Conservation (phyloP, 805 yeast genomes). For the Yarrowia osloensis region DNA sequence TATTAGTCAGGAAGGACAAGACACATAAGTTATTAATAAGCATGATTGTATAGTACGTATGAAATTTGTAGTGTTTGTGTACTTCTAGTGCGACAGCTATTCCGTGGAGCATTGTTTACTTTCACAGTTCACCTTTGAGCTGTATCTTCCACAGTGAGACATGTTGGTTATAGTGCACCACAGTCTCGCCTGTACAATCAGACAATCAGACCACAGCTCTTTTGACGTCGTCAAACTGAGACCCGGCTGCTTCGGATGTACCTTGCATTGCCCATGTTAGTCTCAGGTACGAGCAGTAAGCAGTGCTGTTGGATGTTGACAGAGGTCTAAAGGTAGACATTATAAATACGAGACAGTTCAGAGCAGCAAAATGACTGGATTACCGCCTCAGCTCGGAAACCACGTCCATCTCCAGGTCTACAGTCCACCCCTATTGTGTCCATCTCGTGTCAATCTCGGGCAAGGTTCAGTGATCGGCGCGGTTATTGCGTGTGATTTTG, state of each 20-base stretch:
- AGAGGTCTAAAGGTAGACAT: too few relatives aligned
- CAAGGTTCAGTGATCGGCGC: slow-evolving; percentile 8
- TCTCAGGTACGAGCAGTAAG: slow-evolving; percentile 12
- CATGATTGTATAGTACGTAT: not conserved
- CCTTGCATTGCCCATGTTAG: slow-evolving; percentile 16
- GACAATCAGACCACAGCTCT: not conserved
- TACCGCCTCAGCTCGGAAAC: too few relatives aligned
- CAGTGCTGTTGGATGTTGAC: too few relatives aligned
- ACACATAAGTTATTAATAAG: slow-evolving; percentile 14
- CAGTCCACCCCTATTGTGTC: not conserved
- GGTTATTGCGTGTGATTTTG: slow-evolving; percentile 8
- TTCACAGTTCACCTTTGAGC: too few relatives aligned
- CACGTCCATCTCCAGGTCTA: too few relatives aligned
- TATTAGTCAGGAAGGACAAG: not conserved
- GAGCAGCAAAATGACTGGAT: too few relatives aligned
- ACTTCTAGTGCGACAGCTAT: too few relatives aligned
- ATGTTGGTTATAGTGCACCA: too few relatives aligned
- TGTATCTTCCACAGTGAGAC: too few relatives aligned
- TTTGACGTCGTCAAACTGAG: not conserved
- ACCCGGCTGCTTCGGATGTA: slow-evolving; percentile 12
- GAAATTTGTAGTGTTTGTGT: too few relatives aligned
- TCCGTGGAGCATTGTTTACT: too few relatives aligned
- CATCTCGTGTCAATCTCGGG: not conserved
- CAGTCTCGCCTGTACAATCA: not conserved
- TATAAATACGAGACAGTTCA: too few relatives aligned